Base-by-base conservation (phyloP, 768 basidiomycete genomes). In the Lactarius deliciosus region DNA sequence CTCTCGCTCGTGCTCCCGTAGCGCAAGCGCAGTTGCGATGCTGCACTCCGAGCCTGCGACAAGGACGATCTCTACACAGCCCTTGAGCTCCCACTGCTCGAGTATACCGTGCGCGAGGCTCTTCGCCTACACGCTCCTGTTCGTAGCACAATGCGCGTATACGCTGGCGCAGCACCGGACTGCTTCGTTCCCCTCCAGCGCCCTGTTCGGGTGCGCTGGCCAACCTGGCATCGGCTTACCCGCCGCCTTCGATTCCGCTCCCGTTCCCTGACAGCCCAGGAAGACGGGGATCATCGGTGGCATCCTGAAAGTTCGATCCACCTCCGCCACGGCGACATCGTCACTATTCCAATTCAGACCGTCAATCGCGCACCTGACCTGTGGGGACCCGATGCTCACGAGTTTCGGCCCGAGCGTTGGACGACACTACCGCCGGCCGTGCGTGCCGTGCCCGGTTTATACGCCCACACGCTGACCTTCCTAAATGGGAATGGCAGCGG, bases 331-430 rank as follows among this genome's bases (percentile, higher is more conserved):
- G 80, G 85, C 57, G 85, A 87, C 69, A 81, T 82, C 68, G 79
- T 90, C 72, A 82, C 82, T 2, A 79, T 91, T 58, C 84, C 85
- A 8, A 83, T 87, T 57, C 80, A 82, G 69, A 82, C 84, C 0
- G 80, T 88, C 72, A 89, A 92, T 75, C 81, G 82, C 71, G 79
- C 78, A 68, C 64, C 64, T 60, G 77, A 76, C 38, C 76, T 87
- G 22, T 92, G 88, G 85, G 90, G 90, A 16, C 78, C 78, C 32
- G 87, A 92, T 72, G 87, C 87, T n/a, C 73, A 78, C 50, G 77
- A 76, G 68, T 91, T 91, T 78, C 79, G 83, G 63, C 86, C 86
- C 43, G 85, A 85, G 68, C 77, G 86, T 38, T 87, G 83, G 85
- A 74, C 77, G 59, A 74, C 76, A 34, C 77, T 75, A 10, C 79